Conservation (phyloP, 306 rosid genomes). For the Sesbania bispinosa region DNA sequence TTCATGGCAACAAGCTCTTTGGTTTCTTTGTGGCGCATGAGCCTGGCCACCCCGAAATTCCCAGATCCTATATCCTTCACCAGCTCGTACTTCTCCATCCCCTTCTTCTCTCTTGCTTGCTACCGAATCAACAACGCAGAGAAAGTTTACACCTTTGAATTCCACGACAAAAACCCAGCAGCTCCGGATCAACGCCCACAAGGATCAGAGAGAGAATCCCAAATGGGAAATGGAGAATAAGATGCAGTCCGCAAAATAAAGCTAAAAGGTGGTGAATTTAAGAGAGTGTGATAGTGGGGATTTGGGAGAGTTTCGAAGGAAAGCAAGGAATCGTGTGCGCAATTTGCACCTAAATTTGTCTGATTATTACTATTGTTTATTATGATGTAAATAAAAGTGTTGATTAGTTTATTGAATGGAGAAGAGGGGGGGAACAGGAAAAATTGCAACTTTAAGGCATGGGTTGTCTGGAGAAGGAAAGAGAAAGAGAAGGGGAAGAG, state of each 20-base stretch:
- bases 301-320: constrained; percentile 31
- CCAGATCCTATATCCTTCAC: constrained; percentile 89
- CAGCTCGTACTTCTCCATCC: constrained; percentile 75
- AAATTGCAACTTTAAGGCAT: too few species aligned
- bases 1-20: constrained; percentile 87
- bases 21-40: constrained; percentile 65
- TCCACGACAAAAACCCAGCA: neutral
- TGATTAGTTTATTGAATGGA: neutral
- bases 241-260: neutral
- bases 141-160: neutral
- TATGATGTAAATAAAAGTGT: too few species aligned
- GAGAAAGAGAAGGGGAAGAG: neutral
- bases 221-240: neutral
- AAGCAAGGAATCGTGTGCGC: constrained; percentile 36
- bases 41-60: constrained; percentile 84
- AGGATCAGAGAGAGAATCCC: neutral
- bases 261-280: neutral
- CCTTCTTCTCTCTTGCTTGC: neutral
- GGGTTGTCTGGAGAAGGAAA: neutral
- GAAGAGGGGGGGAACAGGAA: neutral
- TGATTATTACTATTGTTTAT: neutral
- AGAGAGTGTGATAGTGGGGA: constrained; percentile 7
- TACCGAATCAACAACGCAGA: neutral
- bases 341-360: neutral
- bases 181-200: neutral